These are phyloP conservation scores for Cupressus sempervirens DNA, from an alignment of 75 land plant species.

Conservation along the genomic window DNA sequence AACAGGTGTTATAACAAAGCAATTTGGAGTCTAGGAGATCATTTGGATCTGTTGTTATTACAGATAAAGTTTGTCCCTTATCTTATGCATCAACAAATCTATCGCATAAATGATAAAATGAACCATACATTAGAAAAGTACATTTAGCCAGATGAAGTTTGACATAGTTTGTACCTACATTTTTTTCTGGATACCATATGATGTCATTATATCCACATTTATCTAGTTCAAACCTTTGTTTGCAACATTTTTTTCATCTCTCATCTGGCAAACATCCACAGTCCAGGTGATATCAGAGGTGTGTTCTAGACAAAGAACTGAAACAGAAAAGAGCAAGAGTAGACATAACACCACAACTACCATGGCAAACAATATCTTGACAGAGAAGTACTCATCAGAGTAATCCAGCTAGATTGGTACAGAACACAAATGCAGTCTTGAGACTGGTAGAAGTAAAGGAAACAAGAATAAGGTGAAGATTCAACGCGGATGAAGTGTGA, in stretches of 20 bases:
- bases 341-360: background rate
- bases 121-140: no score
- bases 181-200: background rate
- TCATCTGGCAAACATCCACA: background rate
- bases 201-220: no score
- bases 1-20: background rate
- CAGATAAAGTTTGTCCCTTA: no score
- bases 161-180: no score
- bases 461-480: no score
- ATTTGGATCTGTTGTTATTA: background rate
- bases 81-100: no score
- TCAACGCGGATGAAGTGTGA: background rate
- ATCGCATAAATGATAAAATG: no score
- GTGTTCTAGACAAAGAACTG: background rate
- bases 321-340: background rate
- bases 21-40: background rate
- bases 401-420: background rate
- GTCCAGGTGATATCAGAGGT: background rate
- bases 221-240: background rate
- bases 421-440: background rate
- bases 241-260: background rate
- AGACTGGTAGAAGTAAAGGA: background rate
- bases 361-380: background rate
- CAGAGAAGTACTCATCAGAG: background rate
- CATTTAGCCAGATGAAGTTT: no score